Conservation (phyloP, 2,329 filamentous ascomycete genomes). For the Trichoderma oligosporum region DNA sequence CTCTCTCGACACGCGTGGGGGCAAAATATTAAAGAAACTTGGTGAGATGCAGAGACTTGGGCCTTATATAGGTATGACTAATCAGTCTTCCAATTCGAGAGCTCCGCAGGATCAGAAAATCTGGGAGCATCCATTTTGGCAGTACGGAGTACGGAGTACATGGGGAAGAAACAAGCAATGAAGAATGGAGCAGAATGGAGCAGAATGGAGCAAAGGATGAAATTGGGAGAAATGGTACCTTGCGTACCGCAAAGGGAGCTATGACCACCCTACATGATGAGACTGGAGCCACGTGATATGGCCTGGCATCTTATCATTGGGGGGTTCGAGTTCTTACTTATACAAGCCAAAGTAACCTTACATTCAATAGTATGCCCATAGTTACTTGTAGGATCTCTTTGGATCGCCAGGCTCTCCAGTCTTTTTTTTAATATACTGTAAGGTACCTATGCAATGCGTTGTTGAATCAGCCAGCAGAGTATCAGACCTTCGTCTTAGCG, state of each 20-base stretch:
- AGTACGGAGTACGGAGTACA: not conserved
- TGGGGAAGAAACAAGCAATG: not conserved
- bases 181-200: constrained; percentile 1
- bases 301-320: constrained; percentile 4
- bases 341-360: not conserved
- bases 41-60: not conserved
- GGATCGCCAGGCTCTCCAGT: too few relatives aligned
- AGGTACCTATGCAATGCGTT: not conserved
- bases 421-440: not conserved
- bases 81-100: not conserved
- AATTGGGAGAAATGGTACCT: constrained; percentile 9
- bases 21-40: constrained; percentile 3
- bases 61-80: constrained; percentile 18
- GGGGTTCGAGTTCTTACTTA: not conserved
- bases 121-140: constrained; percentile 7
- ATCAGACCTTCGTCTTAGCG: not conserved
- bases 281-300: constrained; percentile 11
- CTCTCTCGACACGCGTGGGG: not conserved
- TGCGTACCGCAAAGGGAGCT: constrained; percentile 11
- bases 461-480: not conserved
- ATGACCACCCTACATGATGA: constrained; percentile 9
- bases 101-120: constrained; percentile 7
- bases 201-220: not conserved
- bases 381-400: not conserved
- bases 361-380: too few relatives aligned